Conservation (phyloP, 169 alveolate genomes). For the Plasmodium sp. region DNA sequence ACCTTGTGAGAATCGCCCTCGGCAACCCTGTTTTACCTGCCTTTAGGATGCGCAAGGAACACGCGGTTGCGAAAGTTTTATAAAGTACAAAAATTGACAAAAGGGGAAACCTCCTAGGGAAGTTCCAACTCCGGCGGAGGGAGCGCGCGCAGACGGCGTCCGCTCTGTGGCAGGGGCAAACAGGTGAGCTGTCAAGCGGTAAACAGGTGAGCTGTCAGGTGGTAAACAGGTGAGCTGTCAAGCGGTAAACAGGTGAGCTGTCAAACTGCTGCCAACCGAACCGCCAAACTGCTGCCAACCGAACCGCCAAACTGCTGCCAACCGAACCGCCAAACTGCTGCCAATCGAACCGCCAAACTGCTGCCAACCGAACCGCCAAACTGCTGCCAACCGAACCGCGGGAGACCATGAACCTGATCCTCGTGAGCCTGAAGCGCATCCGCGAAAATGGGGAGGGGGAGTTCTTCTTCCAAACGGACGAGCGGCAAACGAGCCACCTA, state of each 20-base stretch:
- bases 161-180: not conserved
- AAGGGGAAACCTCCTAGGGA: not conserved
- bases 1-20: not conserved
- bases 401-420: constrained; percentile 41
- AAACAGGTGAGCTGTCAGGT: too few relatives aligned
- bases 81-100: too few relatives aligned
- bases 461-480: constrained; percentile 48
- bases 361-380: too few relatives aligned
- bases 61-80: not conserved
- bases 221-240: too few relatives aligned
- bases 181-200: not conserved
- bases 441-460: constrained; percentile 8
- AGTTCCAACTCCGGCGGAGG: not conserved
- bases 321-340: too few relatives aligned
- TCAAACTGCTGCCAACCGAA: too few relatives aligned
- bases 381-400: not conserved
- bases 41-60: not conserved
- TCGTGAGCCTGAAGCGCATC: constrained; percentile 24
- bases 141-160: not conserved
- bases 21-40: not conserved
- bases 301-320: too few relatives aligned
- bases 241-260: too few relatives aligned
- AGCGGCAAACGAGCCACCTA: constrained; percentile 66
- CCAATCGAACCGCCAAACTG: too few relatives aligned
- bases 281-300: too few relatives aligned